Base-by-base conservation (phyloP, 2,329 filamentous ascomycete species). In the Pseudogymnoascus destructans region DNA sequence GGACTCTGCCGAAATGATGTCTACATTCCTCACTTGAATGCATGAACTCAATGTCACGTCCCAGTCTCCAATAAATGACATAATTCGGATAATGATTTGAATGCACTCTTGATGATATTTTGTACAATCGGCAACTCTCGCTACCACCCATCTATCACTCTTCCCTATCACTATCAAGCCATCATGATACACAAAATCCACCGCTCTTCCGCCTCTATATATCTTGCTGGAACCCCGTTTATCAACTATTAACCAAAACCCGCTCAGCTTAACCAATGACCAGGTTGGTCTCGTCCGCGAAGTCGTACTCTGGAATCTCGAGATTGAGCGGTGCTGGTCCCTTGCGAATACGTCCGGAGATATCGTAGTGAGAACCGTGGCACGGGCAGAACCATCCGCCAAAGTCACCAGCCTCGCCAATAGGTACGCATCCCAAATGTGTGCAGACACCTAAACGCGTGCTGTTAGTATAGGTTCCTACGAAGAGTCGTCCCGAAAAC, bases 311-410 rank as follows among this genome's bases (percentile, higher is more conserved):
- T 65, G 92, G 93, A 66, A 97, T 84, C 79, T 97, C 93, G 72
- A 98, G 84, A 81, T 98, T 98, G 70, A 98, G 83, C 65, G 93
- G 93, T 62, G 93, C 93, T 64, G 93, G 93, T 66, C 93, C 93
- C 82, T 89, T 96, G 79, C 93, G 86, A 82, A 95, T 89, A 76
- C 93, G 90, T 74, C 93, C 93, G 64, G 91, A 97, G 74, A 98
- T 97, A 74, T 98, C 93, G 84, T 98, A 98, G 81, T 98, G 93
- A 67, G 91, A 96, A 75, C 93, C 93, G 83, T 98, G 93, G 87
- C 93, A 98, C 65, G 93, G 93, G 81, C 93, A 98, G 87, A 98
- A 98, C 93, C 93, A 98, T 72, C 93, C 93, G 73, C 93, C 93
- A 70, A 79, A 98, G 76, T 98, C 95, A 74, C 93, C 93, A 64